A percentile compares a stretch with the other conserved stretches of the same genome.
These are phyloP conservation scores for Phyllosticta ampelicida DNA, from an alignment of 2,329 filamentous ascomycete species.

Conservation along the genomic window DNA sequence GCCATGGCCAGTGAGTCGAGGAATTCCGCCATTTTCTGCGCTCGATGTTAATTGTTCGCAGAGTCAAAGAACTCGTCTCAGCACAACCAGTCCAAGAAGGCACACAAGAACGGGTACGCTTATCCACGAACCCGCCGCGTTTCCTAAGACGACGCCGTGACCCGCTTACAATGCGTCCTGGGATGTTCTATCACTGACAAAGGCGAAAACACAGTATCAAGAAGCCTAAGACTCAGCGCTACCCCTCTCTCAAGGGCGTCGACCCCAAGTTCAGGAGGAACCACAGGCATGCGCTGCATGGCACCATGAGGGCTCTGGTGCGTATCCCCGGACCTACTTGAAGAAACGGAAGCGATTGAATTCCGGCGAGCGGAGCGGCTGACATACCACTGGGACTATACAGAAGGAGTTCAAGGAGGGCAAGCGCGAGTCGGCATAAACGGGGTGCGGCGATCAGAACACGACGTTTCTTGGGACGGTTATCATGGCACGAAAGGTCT, in stretches of 20 bases:
- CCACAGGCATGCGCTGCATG: conserved; percentile 99
- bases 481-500: conserved; percentile 10
- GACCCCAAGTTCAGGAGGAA: conserved; percentile 99
- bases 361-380: not conserved
- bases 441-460: conserved; percentile 12
- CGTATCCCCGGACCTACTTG: conserved; percentile 28
- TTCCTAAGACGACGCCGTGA: not conserved
- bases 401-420: conserved; percentile 98
- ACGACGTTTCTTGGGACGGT: conserved; percentile 2
- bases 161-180: not conserved
- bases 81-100: conserved; percentile 97
- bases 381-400: conserved; percentile 14
- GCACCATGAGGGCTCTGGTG: conserved; percentile 96
- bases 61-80: conserved; percentile 99
- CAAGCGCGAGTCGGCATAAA: conserved; percentile 79
- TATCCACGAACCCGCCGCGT: conserved; percentile 7
- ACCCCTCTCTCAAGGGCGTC: conserved; percentile 96
- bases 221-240: conserved; percentile 99
- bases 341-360: not conserved
- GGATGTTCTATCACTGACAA: conserved; percentile 4
- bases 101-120: conserved; percentile 95
- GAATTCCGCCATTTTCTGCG: not conserved
- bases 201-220: conserved; percentile 63
- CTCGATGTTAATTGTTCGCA: conserved; percentile 29
- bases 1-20: conserved; percentile 59